Percentiles rank a stretch among this genome's conserved stretches.
These are phyloP conservation scores for Pythium sukuiense DNA, from an alignment of 352 stramenopile genomes.

Conservation along the genomic window DNA sequence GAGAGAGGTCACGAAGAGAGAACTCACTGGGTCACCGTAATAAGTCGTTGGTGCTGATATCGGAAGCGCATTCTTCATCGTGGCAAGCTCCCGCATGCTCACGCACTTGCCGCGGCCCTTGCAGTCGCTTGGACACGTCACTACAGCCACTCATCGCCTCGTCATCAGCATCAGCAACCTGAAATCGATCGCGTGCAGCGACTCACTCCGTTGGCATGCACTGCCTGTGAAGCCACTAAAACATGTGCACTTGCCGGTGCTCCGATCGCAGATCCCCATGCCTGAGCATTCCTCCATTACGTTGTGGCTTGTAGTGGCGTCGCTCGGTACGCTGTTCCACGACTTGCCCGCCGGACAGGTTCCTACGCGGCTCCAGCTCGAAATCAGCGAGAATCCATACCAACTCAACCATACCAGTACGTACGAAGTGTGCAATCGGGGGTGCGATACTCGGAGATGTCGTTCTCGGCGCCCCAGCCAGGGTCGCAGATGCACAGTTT, in stretches of 20 bases:
- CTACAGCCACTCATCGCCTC: slow-evolving; percentile 21
- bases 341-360: slow-evolving; percentile 53
- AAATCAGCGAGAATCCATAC: too few species aligned
- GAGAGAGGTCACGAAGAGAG: neutral
- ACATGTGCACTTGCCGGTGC: slow-evolving; percentile 71
- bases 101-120: slow-evolving; percentile 69
- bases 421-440: slow-evolving; percentile 79
- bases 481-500: slow-evolving; percentile 61
- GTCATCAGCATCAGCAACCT: too few species aligned
- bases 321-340: slow-evolving; percentile 54
- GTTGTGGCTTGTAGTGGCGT: slow-evolving; percentile 39
- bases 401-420: slow-evolving; percentile 7
- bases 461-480: slow-evolving; percentile 58
- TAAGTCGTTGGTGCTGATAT: slow-evolving; percentile 76
- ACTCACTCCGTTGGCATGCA: slow-evolving; percentile 78
- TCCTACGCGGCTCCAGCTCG: slow-evolving; percentile 19
- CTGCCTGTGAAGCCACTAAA: slow-evolving; percentile 77
- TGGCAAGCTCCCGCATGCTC: slow-evolving; percentile 83
- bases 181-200: too few species aligned
- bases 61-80: slow-evolving; percentile 54
- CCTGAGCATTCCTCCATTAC: slow-evolving; percentile 82
- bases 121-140: slow-evolving; percentile 71
- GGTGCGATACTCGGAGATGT: slow-evolving; percentile 71
- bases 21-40: slow-evolving; percentile 35
- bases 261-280: slow-evolving; percentile 84